These are phyloP conservation scores for Neurospora sp. DNA, from an alignment of 2,329 filamentous ascomycete species.

Conservation along the genomic window DNA sequence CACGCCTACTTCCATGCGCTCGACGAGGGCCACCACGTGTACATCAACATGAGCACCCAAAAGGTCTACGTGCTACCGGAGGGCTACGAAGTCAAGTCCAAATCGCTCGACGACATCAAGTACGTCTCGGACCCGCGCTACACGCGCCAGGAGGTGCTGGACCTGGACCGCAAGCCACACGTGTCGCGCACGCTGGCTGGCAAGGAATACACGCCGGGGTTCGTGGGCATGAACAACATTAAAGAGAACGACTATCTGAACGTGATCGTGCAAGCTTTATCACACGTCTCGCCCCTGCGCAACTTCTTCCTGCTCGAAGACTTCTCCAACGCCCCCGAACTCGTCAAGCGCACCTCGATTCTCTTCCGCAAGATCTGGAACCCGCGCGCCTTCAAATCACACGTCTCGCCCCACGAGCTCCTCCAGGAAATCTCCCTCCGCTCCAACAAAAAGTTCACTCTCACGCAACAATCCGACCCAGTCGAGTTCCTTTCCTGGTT, in stretches of 20 bases:
- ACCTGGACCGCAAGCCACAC: conserved; percentile 59
- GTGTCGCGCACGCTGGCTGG: conserved; percentile 69
- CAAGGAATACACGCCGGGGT: conserved; percentile 83
- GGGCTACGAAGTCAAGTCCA: conserved; percentile 92
- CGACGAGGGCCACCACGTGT: conserved; percentile 92
- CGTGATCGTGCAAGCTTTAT: conserved; percentile 81
- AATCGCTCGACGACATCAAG: conserved; percentile 94
- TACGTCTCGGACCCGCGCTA: conserved; percentile 91
- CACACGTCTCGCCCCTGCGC: conserved; percentile 79
- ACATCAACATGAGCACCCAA: conserved; percentile 93
- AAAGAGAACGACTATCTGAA: conserved; percentile 99
- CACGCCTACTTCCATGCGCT: conserved; percentile 97
- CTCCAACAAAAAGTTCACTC: conserved; percentile 85
- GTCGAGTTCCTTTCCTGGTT: conserved; percentile 98
- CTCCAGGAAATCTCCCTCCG: conserved; percentile 87
- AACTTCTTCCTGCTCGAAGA: conserved; percentile 89
- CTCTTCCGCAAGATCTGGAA: conserved; percentile 98
- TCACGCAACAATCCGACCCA: conserved; percentile 86
- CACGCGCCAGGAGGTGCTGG: conserved; percentile 67
- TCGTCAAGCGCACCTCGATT: conserved; percentile 80
- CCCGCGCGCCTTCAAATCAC: conserved; percentile 85
- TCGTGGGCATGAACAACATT: conserved; percentile 99
- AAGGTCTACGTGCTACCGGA: conserved; percentile 89
- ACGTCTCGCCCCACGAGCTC: conserved; percentile 94
- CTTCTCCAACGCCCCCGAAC: conserved; percentile 61